Evolutionary conservation across 2,329 filamentous ascomycete genomes (phyloP), one percentile per base, ranked within the genome.

Genomic region (Phoma sp.): DNA sequence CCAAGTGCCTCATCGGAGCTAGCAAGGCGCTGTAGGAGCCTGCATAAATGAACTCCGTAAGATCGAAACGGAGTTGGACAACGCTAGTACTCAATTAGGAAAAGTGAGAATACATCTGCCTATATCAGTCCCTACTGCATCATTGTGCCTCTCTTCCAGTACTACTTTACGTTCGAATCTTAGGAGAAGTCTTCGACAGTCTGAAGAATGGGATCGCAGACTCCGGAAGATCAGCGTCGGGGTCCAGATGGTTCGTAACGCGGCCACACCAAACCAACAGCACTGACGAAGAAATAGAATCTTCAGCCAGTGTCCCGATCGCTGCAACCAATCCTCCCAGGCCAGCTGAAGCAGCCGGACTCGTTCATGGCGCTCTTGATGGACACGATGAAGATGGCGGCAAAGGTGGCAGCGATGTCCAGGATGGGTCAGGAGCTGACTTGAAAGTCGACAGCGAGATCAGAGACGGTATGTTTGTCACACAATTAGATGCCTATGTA

Each of bases 341-440:
- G 46, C 57, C 69, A 51, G 67, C 68, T 32, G 60, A 68, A 53
- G 72, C 71, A 27, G 75, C 58, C 56, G 75, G 74, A 37, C 64
- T 76, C 5, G 52, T 75, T 50, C 53, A 67, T 37, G 66, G 69
- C 52, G 57, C 61, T 37, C 71, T 77, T 71, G 77, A 75, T 58
- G 75, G 79, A 54, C 78, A 68, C 43, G 65, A 76, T 49, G 80
- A 82, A 62, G 77, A 77, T 41, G 80, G 78, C 55, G 79, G 80
- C 42, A 80, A 81, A 45, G 79, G 81, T 27, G 79, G 78, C 51
- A 76, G 77, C 36, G 25, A 9, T 4, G n/a, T 5, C n/a, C 74
- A 73, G 22, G 69, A 45, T 45, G 67, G 64, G 75, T 72, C 73
- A 58, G 32, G 32, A n/a, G 13, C 10, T 5, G 62, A 59, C 62